A percentile compares a stretch with the other conserved stretches of the same genome.
Conservation (phyloP, 2,329 filamentous ascomycete genomes). For the Achaetomium macrosporum region DNA sequence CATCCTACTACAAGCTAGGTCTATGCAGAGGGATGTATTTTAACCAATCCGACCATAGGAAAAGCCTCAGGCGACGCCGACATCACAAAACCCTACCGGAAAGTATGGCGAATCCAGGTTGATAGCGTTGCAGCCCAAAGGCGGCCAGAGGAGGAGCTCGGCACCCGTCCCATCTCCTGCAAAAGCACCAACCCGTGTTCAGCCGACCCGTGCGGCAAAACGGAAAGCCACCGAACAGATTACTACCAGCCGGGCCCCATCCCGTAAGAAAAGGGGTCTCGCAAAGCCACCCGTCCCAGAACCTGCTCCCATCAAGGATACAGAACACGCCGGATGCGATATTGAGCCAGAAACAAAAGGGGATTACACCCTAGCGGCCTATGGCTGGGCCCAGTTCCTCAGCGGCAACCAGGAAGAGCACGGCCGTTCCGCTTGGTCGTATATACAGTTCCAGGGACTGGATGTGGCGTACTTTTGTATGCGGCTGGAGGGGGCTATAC, state of each 20-base stretch:
- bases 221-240: conserved; percentile 5
- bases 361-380: conserved; percentile 15
- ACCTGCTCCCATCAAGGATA: not conserved
- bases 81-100: too few species aligned
- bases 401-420: conserved; percentile 7
- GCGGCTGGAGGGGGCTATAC: conserved; percentile 9
- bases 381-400: conserved; percentile 14
- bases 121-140: too few species aligned
- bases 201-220: conserved; percentile 20
- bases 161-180: not conserved
- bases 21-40: not conserved
- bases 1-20: not conserved
- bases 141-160: too few species aligned
- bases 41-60: not conserved
- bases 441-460: conserved; percentile 1
- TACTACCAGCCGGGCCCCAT: not conserved
- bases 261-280: not conserved
- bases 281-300: too few species aligned
- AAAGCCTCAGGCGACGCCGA: not conserved
- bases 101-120: too few species aligned
- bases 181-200: conserved; percentile 15
- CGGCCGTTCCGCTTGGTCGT: not conserved
- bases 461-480: conserved; percentile 14
- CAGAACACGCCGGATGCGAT: not conserved
- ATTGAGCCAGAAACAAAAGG: conserved; percentile 6